Evolutionary conservation across 2,329 filamentous ascomycete genomes (phyloP).

Genomic region (Fusarium burgessii): DNA sequence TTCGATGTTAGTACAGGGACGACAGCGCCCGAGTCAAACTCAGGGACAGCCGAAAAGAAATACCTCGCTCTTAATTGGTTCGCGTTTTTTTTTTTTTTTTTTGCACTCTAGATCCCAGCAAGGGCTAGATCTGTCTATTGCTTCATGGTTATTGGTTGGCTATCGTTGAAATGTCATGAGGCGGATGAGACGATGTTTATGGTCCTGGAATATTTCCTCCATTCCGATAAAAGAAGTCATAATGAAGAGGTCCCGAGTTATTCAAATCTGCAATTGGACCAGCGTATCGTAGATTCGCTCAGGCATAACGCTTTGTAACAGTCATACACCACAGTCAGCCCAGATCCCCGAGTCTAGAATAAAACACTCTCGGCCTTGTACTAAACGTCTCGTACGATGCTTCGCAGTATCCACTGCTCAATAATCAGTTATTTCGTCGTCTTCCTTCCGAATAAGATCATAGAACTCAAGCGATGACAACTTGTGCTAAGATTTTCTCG

Average conservation of each 20-base stretch:
- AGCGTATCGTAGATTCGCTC: neutral
- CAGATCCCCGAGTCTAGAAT: slow-evolving; percentile 12
- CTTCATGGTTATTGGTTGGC: slow-evolving; percentile 6
- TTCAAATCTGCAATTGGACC: neutral
- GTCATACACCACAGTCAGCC: neutral
- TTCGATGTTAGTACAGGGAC: slow-evolving; percentile 3
- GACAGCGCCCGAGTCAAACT: slow-evolving; percentile 37
- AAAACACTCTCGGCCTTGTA: slow-evolving; percentile 17
- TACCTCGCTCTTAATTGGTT: slow-evolving; percentile 39
- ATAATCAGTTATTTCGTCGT: slow-evolving; percentile 17
- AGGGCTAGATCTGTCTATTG: neutral
- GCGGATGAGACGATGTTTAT: neutral
- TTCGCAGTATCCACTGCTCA: slow-evolving; percentile 32
- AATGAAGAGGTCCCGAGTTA: neutral
- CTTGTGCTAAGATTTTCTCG: neutral
- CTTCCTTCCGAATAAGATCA: slow-evolving; percentile 7
- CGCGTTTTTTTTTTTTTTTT: no score
- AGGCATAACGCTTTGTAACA: neutral
- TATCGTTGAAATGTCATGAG: slow-evolving; percentile 5
- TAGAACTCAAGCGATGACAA: slow-evolving; percentile 1
- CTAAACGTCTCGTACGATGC: slow-evolving; percentile 34
- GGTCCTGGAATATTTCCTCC: neutral
- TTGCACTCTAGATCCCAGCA: slow-evolving; percentile 8
- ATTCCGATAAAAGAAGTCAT: neutral
- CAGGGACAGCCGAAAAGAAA: slow-evolving; percentile 35